Evolutionary conservation across 257 asterid genomes (phyloP), one percentile per base, ranked within the genome.

Genomic region (Cinchona pubescens): DNA sequence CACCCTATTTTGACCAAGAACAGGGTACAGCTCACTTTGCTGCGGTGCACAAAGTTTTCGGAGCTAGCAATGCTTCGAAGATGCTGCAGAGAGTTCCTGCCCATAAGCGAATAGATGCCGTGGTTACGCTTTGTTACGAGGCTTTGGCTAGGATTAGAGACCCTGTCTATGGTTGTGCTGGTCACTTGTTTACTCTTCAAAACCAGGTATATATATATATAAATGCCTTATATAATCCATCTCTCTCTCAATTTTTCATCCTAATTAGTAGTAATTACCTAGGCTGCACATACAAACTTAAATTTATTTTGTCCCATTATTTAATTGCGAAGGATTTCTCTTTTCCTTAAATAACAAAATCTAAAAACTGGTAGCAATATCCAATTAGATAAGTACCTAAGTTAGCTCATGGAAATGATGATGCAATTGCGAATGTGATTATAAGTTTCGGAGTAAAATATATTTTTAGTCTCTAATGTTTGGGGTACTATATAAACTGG

Each of bases 31-130:
- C 81, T 34, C 83, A 82, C 67, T 85, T 85, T 71, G 88, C 85
- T 6, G 86, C 85, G 2, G 86, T 85, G 5, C 88, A 85, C 42
- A 85, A 78, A 68, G 86, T 85, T 14, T 85, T 85, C 42, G 88
- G 88, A 45, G 85, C 88, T 37, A 82, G 86, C 74, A 85, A 82
- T 62, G 86, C 81, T 1, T 82, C 86, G n/a, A 82, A 85, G 58
- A 48, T 85, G 78, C 61, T 85, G 48, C 70, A 62, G 2, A 73
- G 68, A 0, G 71, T 82, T 45, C 86, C 86, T 4, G 65, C 81
- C 5, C 75, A 82, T 72, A 78, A 76, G 74, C 86, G 88, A 12
- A 71, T 80, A 3, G 86, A 82, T 60, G 81, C 83, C 38, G 88
- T 82, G 14, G 81, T 82, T 27, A 82, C 88, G 0, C 79, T 85